A percentile compares a stretch with the other conserved stretches of the same genome.
These are phyloP conservation scores for Populus pruinosa DNA, from an alignment of 345 rosid genomes.

Conservation along the genomic window DNA sequence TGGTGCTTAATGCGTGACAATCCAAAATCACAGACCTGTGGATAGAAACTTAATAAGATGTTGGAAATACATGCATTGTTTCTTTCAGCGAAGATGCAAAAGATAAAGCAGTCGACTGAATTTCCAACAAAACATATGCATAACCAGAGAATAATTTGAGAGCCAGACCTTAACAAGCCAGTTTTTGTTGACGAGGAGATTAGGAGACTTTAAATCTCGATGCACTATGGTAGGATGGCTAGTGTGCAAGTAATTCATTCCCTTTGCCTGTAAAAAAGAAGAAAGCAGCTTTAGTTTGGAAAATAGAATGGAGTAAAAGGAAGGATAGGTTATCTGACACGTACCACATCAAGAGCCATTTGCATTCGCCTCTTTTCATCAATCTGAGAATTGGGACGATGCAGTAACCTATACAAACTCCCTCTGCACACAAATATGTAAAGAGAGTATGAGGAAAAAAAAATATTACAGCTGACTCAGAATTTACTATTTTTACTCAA, in stretches of 20 bases:
- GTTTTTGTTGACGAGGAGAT: conserved; percentile 92
- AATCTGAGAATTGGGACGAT: conserved; percentile 68
- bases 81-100: conserved; percentile 2
- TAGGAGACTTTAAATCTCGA: conserved; percentile 94
- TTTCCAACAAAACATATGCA: neutral
- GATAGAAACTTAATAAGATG: conserved; percentile 16
- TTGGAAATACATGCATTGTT: neutral
- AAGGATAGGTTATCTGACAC: conserved; percentile 13
- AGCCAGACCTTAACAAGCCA: conserved; percentile 86
- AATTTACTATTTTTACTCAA: neutral
- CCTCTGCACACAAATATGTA: conserved; percentile 54
- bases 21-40: conserved; percentile 91
- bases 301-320: neutral
- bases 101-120: neutral
- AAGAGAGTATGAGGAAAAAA: neutral
- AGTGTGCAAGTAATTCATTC: conserved; percentile 95
- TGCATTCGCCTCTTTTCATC: conserved; percentile 88
- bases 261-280: conserved; percentile 65
- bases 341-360: conserved; percentile 98
- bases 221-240: conserved; percentile 94
- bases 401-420: conserved; percentile 83
- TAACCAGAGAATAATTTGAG: neutral
- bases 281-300: conserved; percentile 5
- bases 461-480: neutral
- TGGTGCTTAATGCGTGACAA: conserved; percentile 88